Conservation (phyloP, 2,329 filamentous ascomycete genomes). For the Monosporascus cannonballus region DNA sequence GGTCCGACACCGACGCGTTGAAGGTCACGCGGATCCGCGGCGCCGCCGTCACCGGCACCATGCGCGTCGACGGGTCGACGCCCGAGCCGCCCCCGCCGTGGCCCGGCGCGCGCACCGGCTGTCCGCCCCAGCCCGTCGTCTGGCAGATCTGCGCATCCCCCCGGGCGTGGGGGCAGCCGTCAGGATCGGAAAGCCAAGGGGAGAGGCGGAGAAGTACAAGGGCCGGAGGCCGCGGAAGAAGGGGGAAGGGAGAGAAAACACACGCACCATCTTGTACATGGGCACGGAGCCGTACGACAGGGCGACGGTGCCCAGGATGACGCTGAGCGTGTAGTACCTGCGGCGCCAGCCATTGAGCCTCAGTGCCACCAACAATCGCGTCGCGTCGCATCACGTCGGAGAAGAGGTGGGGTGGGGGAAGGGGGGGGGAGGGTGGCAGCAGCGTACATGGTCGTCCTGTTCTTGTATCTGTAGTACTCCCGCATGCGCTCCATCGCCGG, state of each 20-base stretch:
- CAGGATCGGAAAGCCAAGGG: conserved; percentile 1
- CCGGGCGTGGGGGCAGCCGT: background rate
- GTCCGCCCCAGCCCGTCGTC: conserved; percentile 86
- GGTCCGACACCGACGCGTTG: conserved; percentile 89
- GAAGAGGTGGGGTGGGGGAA: conserved; percentile 11
- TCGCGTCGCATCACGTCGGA: background rate
- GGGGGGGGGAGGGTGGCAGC: too few species aligned
- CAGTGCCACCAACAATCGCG: background rate
- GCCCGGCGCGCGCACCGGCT: conserved; percentile 76
- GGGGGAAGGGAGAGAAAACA: background rate
- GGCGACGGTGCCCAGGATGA: conserved; percentile 74
- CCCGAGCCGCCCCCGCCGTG: conserved; percentile 44
- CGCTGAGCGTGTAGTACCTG: conserved; percentile 69
- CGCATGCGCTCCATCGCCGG: conserved; percentile 60
- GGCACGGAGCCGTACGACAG: conserved; percentile 80
- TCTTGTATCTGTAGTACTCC: conserved; percentile 60
- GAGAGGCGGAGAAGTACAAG: conserved; percentile 4
- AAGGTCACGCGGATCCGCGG: conserved; percentile 92
- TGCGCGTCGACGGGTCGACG: conserved; percentile 63
- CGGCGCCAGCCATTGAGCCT: conserved; percentile 13
- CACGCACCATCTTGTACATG: conserved; percentile 85
- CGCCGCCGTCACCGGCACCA: conserved; percentile 73
- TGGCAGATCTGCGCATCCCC: conserved; percentile 59
- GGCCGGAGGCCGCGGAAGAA: background rate
- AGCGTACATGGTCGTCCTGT: conserved; percentile 58